A percentile compares a stretch with the other conserved stretches of the same genome.
Evolutionary conservation across 2,329 filamentous ascomycete genomes (phyloP).

Genomic region (Raffaelea albimanens): DNA sequence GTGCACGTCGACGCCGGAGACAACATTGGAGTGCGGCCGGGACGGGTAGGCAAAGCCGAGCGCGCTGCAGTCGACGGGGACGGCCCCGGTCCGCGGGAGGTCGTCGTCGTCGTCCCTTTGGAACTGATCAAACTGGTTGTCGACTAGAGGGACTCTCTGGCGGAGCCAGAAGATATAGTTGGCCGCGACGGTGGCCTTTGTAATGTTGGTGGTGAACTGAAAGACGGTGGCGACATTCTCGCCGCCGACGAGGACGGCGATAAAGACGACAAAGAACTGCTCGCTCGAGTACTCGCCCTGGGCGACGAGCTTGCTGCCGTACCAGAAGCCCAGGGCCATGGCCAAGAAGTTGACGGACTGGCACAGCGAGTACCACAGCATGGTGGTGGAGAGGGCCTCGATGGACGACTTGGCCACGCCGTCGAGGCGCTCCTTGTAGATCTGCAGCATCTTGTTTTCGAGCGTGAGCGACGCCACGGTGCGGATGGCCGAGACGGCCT

Average conservation of each 20-base stretch:
- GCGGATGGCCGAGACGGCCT: slow-evolving; percentile 38
- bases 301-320: background rate
- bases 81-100: no score
- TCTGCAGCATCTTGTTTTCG: slow-evolving; percentile 26
- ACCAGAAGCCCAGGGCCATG: slow-evolving; percentile 6
- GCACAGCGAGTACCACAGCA: background rate
- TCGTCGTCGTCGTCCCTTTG: slow-evolving; percentile 7
- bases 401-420: background rate
- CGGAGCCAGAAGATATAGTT: slow-evolving; percentile 6
- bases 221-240: slow-evolving; percentile 16
- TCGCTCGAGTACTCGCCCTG: background rate
- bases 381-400: background rate
- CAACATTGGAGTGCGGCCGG: background rate
- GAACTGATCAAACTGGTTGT: slow-evolving; percentile 9
- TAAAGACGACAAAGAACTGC: background rate
- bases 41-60: background rate
- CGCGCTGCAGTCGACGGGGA: no score
- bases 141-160: background rate
- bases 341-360: background rate
- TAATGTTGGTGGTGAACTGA: slow-evolving; percentile 16
- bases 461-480: slow-evolving; percentile 39
- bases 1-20: background rate
- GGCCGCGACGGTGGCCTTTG: slow-evolving; percentile 21
- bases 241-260: slow-evolving; percentile 22
- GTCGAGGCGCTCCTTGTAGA: background rate